Conservation (phyloP, 2,329 filamentous ascomycete genomes). For the Neospermospora avenae region DNA sequence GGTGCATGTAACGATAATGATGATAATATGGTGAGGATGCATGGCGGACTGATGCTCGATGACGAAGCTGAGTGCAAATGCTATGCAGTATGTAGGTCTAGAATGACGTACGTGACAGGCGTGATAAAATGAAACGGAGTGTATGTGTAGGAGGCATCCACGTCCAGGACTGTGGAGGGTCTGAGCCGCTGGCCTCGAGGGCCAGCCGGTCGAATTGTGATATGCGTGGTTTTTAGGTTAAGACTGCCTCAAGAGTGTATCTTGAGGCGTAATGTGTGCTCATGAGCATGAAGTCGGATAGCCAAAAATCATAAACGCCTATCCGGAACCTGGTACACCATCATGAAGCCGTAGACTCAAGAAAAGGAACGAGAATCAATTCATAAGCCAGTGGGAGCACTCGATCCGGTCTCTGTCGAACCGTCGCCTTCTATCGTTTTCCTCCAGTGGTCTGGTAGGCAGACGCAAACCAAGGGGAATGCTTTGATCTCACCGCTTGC, state of each 20-base stretch:
- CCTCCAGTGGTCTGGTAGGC: conserved; percentile 90
- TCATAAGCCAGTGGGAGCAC: conserved; percentile 28
- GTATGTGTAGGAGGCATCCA: background rate
- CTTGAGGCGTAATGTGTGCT: conserved; percentile 2
- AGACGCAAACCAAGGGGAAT: conserved; percentile 95
- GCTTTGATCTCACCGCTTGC: conserved; percentile 85
- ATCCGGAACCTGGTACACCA: conserved; percentile 24
- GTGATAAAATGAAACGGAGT: conserved; percentile 18
- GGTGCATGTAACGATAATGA: conserved; percentile 14
- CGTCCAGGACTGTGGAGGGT: background rate
- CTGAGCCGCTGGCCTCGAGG: background rate
- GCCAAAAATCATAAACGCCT: conserved; percentile 26
- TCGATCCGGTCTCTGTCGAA: conserved; percentile 61
- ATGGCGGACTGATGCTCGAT: background rate
- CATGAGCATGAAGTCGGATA: conserved; percentile 5
- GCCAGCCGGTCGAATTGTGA: background rate
- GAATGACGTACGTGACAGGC: conserved; percentile 27
- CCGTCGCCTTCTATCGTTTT: conserved; percentile 93
- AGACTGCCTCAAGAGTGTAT: background rate
- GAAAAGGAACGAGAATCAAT: conserved; percentile 11
- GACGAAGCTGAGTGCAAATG: conserved; percentile 11
- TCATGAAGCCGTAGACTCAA: conserved; percentile 32
- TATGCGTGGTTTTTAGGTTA: background rate
- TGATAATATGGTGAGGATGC: background rate
- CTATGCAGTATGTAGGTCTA: conserved; percentile 29